These are phyloP conservation scores for Boechera stricta DNA, from an alignment of 345 rosid genomes.

Conservation along the genomic window DNA sequence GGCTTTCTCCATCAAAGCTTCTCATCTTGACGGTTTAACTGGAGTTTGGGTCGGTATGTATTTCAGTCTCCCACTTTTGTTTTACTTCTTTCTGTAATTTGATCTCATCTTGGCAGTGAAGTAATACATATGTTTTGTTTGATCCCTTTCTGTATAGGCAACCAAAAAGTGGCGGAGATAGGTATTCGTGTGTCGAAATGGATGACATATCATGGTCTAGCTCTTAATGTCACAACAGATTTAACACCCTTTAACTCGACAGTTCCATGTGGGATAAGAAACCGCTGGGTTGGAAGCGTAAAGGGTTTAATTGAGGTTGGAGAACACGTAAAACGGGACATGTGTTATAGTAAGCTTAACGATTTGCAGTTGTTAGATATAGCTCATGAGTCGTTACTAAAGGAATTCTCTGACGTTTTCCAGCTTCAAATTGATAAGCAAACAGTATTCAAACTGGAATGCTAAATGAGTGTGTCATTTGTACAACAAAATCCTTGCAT, in stretches of 20 bases:
- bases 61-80: not conserved
- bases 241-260: constrained; percentile 69
- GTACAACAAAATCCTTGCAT: not conserved
- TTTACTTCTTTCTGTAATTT: constrained; percentile 3
- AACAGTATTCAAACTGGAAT: not conserved
- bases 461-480: constrained; percentile 2
- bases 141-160: constrained; percentile 48
- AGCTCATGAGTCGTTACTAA: constrained; percentile 57
- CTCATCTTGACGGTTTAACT: constrained; percentile 72
- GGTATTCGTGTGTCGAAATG: constrained; percentile 78
- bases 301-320: constrained; percentile 50
- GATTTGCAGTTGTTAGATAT: constrained; percentile 55
- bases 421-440: constrained; percentile 54
- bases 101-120: not conserved
- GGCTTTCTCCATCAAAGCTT: constrained; percentile 69
- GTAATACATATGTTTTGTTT: constrained; percentile 7
- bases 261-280: constrained; percentile 78
- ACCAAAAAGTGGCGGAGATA: constrained; percentile 78
- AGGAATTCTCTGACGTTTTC: constrained; percentile 74
- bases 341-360: constrained; percentile 22
- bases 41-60: constrained; percentile 87
- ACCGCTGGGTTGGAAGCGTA: constrained; percentile 72
- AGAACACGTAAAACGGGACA: not conserved
- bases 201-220: constrained; percentile 82
- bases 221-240: constrained; percentile 83